These are phyloP conservation scores for Solanum virginianum DNA, from an alignment of 257 asterid species.

Conservation along the genomic window DNA sequence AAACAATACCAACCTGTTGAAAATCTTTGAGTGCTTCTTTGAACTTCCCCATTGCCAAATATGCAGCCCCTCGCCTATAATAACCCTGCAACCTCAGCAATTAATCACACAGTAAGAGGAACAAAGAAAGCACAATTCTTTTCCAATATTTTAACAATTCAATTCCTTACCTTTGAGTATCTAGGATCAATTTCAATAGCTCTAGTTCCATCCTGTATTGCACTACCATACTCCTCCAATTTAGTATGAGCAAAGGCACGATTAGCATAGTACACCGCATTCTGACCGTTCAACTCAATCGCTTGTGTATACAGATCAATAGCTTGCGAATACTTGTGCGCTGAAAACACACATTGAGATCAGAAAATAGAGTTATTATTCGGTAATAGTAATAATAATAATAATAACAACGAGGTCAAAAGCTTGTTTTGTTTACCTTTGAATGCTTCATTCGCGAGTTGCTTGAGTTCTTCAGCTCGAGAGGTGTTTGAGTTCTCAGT, in stretches of 20 bases:
- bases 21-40: slow-evolving; percentile 92
- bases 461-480: slow-evolving; percentile 69
- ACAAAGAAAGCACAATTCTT: background rate
- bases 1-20: slow-evolving; percentile 40
- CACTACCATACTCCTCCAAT: slow-evolving; percentile 97
- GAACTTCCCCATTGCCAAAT: slow-evolving; percentile 92
- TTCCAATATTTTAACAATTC: background rate
- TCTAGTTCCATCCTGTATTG: slow-evolving; percentile 74
- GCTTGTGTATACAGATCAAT: slow-evolving; percentile 93
- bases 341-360: slow-evolving; percentile 21
- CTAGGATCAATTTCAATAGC: slow-evolving; percentile 81
- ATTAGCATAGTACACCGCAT: slow-evolving; percentile 96
- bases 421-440: slow-evolving; percentile 37
- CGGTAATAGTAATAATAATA: background rate
- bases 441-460: slow-evolving; percentile 88
- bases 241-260: slow-evolving; percentile 94
- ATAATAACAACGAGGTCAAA: background rate
- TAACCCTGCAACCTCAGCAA: slow-evolving; percentile 50
- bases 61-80: slow-evolving; percentile 93
- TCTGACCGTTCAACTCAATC: slow-evolving; percentile 46
- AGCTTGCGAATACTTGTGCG: slow-evolving; percentile 76
- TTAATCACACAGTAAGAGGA: background rate
- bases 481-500: slow-evolving; percentile 36
- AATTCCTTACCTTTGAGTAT: slow-evolving; percentile 62
- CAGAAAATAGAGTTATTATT: background rate